These are phyloP conservation scores for Choiromyces venosus DNA, from an alignment of 495 filamentous ascomycete genomes.

Conservation along the genomic window DNA sequence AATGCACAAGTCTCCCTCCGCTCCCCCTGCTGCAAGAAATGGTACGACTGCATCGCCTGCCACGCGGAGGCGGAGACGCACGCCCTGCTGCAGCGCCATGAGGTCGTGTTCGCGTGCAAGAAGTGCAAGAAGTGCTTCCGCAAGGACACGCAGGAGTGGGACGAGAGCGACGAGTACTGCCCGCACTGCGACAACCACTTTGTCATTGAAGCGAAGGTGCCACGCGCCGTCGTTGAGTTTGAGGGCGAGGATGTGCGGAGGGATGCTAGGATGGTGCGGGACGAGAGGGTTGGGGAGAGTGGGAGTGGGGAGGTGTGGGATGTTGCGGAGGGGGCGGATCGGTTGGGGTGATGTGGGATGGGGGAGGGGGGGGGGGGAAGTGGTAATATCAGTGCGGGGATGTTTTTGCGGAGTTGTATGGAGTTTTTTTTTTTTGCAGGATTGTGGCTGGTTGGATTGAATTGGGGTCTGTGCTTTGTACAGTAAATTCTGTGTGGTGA, in stretches of 20 bases:
- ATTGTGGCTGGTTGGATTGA: no score
- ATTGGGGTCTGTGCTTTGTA: no score
- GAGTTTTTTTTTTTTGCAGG: no score
- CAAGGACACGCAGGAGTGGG: slow-evolving; percentile 84
- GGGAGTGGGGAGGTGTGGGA: slow-evolving; percentile 65
- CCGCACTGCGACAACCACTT: slow-evolving; percentile 99
- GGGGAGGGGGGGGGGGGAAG: background rate
- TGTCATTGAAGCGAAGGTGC: slow-evolving; percentile 77
- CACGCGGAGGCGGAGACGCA: slow-evolving; percentile 77
- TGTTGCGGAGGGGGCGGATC: slow-evolving; percentile 58
- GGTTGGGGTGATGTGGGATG: slow-evolving; percentile 57
- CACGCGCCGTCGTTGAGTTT: slow-evolving; percentile 70
- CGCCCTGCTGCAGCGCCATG: slow-evolving; percentile 64
- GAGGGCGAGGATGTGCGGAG: slow-evolving; percentile 84
- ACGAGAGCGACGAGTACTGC: slow-evolving; percentile 97
- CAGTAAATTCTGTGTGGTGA: no score
- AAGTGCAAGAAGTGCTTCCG: slow-evolving; percentile 98
- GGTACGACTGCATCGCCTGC: slow-evolving; percentile 98
- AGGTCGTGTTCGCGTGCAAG: slow-evolving; percentile 96
- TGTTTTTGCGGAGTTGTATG: background rate
- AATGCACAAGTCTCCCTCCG: slow-evolving; percentile 97
- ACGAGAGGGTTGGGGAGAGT: slow-evolving; percentile 66
- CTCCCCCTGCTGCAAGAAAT: slow-evolving; percentile 91
- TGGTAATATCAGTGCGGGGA: no score
- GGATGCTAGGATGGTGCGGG: slow-evolving; percentile 86